phyloP scores from a whole-genome alignment of 352 stramenopile species.

The Phytophthora sp. region DNA sequence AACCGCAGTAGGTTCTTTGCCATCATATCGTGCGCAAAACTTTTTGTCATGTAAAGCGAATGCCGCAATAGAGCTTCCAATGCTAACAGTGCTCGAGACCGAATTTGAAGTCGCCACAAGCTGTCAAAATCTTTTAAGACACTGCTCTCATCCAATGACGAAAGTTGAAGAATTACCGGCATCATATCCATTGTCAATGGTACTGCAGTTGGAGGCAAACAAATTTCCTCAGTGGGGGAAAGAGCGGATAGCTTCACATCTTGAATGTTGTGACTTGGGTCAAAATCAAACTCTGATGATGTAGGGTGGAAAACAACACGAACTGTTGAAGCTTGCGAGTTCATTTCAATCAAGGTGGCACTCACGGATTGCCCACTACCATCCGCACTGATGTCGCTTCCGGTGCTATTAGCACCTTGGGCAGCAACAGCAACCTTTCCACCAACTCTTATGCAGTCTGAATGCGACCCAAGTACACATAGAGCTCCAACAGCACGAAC shows the following conservation, averaged over 20 bases:
- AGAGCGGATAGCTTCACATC: constrained; percentile 72
- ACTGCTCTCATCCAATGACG: constrained; percentile 73
- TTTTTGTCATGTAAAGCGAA: constrained; percentile 45
- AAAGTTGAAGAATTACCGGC: constrained; percentile 82
- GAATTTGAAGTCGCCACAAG: constrained; percentile 85
- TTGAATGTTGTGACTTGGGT: constrained; percentile 86
- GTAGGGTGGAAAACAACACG: constrained; percentile 79
- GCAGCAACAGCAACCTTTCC: constrained; percentile 74
- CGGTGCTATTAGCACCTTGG: constrained; percentile 34
- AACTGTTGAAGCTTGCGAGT: constrained; percentile 61
- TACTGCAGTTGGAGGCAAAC: constrained; percentile 54
- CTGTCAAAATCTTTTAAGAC: constrained; percentile 75
- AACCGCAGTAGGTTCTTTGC: constrained; percentile 59
- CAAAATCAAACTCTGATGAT: constrained; percentile 62
- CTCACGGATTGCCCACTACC: constrained; percentile 44
- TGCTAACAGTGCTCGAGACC: constrained; percentile 80
- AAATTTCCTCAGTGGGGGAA: constrained; percentile 81
- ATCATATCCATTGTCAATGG: constrained; percentile 78
- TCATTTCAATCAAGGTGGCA: constrained; percentile 82
- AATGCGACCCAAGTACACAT: constrained; percentile 84
- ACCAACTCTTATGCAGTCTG: constrained; percentile 83
- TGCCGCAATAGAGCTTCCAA: constrained; percentile 80
- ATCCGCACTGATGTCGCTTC: constrained; percentile 41
- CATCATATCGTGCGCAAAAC: constrained; percentile 46
- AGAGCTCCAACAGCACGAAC: constrained; percentile 82